Evolutionary conservation across 2,329 filamentous ascomycete genomes (phyloP), one percentile per base, ranked within the genome.

Genomic region (Huntiella moniliformis): DNA sequence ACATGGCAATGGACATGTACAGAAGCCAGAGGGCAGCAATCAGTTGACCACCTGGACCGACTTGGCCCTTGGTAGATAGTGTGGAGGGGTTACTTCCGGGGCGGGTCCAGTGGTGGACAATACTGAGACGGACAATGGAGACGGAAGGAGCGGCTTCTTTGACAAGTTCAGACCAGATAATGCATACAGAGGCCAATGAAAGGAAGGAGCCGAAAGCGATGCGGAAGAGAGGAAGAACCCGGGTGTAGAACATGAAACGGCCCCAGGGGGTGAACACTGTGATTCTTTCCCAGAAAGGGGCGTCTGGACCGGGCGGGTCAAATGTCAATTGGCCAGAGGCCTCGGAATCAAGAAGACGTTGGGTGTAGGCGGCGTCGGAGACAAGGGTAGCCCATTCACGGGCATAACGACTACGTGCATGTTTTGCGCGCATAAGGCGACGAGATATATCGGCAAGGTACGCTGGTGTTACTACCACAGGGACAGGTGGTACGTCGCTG

Each of bases 91-190:
- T 31, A 33, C 28, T n/a, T 12, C 13, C 18, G 7, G 28, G 12
- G 36, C 77, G 75, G 33, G 74, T 72, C 58, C 79, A 79, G 52
- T 87, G 82, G 54, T 84, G 79, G n/a, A 85, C 70, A 3, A 86
- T 77, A 3, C 71, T 76, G 51, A 76, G 64, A 42, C 67, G 68
- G 53, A 77, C 73, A 51, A 81, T 68, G 1, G 86, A 94, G 10
- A 92, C 67, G 31, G 77, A 73, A 1, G 83, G 81, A 16, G 82
- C 74, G 42, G 84, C 71, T n/a, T 77, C 75, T 59, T 91, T 92
- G 61, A 94, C 75, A 46, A 94, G 64, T 65, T 98, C 91, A 1
- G 87, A 94, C 86, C 87, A 96, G 44, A 96, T 71, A 50, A 98
- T 81, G 53, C 78, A 82, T 42, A 75, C 67, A 0, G 91, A 96